These are phyloP conservation scores for Tulasnella sp. DNA, from an alignment of 768 basidiomycete species.

Conservation along the genomic window DNA sequence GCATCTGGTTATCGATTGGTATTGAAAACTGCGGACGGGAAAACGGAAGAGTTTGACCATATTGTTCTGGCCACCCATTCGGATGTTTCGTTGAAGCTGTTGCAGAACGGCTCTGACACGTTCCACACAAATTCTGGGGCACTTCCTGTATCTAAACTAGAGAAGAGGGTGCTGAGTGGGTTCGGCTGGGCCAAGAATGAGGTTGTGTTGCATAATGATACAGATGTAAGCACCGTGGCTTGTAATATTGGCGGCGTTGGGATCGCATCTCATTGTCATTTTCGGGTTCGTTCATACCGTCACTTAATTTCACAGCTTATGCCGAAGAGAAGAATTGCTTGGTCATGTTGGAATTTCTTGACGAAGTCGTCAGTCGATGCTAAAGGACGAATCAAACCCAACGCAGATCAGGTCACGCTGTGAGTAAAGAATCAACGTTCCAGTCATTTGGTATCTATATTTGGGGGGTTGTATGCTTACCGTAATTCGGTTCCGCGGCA, in stretches of 20 bases:
- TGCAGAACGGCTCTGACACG: constrained; percentile 35
- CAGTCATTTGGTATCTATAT: neutral
- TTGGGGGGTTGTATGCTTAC: constrained; percentile 3
- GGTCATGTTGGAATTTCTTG: constrained; percentile 76
- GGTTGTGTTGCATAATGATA: constrained; percentile 53
- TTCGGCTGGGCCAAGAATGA: constrained; percentile 60
- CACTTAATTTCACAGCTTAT: constrained; percentile 37
- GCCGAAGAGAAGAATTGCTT: constrained; percentile 46
- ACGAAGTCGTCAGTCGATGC: constrained; percentile 34
- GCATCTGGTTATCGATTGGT: constrained; percentile 24
- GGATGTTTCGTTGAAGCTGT: constrained; percentile 39
- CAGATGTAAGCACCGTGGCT: constrained; percentile 23
- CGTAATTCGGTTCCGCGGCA: neutral
- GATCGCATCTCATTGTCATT: neutral
- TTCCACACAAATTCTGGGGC: too few relatives aligned
- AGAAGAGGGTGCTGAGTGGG: constrained; percentile 41
- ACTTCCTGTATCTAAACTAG: constrained; percentile 37
- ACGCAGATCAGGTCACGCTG: constrained; percentile 50
- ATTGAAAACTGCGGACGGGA: constrained; percentile 37
- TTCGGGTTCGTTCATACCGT: neutral
- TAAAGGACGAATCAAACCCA: constrained; percentile 31
- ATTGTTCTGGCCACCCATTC: constrained; percentile 66
- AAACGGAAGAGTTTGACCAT: constrained; percentile 43
- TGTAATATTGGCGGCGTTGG: neutral
- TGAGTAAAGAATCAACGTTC: too few relatives aligned